A percentile compares a stretch with the other conserved stretches of the same genome.
Conservation (phyloP, 2,329 filamentous ascomycete genomes). For the Botrytis pseudocinerea region DNA sequence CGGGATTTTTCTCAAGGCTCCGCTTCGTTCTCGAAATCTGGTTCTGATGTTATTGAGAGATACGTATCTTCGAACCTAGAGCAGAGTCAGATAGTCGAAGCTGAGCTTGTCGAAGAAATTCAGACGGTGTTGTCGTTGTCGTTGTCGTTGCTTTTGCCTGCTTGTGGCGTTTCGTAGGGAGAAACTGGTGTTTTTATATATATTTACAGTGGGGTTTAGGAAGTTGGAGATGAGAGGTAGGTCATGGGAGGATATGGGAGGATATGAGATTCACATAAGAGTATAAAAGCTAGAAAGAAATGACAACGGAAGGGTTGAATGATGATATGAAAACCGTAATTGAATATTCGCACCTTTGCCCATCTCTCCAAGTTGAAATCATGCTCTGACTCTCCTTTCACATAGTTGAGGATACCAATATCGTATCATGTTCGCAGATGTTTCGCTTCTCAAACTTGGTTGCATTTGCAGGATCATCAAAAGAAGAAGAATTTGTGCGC, state of each 20-base stretch:
- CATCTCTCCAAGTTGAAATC: background rate
- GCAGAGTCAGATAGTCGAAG: no score
- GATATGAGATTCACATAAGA: background rate
- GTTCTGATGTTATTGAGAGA: background rate
- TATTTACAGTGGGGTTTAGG: background rate
- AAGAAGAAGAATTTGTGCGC: background rate
- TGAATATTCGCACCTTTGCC: fast-evolving
- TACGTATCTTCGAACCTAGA: background rate
- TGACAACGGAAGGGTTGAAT: background rate
- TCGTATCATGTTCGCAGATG: background rate
- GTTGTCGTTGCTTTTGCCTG: background rate
- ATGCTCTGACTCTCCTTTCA: background rate
- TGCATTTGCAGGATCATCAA: background rate
- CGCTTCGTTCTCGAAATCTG: background rate
- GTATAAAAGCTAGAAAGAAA: background rate
- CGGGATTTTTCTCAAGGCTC: background rate
- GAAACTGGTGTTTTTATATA: background rate
- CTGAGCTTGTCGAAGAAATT: no score
- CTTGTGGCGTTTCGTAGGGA: background rate
- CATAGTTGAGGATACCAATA: no score
- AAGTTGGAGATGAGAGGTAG: background rate
- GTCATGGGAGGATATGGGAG: background rate
- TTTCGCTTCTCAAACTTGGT: background rate
- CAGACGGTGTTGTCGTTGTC: background rate
- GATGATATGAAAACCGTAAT: background rate